These are phyloP conservation scores for Lactarius tabidus DNA, from an alignment of 768 basidiomycete species.

Conservation along the genomic window DNA sequence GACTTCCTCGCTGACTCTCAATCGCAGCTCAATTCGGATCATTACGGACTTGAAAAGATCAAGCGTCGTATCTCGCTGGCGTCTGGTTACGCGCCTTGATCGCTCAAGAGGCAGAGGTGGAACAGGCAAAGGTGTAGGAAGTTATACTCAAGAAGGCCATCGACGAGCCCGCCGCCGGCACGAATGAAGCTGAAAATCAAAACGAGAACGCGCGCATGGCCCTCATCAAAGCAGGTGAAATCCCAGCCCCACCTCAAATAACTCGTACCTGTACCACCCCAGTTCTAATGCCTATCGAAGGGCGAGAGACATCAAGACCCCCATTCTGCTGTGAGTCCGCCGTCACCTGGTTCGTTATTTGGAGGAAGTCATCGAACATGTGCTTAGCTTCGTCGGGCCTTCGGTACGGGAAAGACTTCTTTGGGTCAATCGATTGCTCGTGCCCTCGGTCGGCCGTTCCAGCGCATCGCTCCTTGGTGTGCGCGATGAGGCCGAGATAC, in stretches of 20 bases:
- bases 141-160: constrained; percentile 24
- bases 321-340: constrained; percentile 57
- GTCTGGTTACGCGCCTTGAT: constrained; percentile 47
- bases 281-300: not conserved
- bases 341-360: not conserved
- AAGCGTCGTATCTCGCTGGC: constrained; percentile 92
- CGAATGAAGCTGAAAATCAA: constrained; percentile 20
- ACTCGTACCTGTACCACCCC: constrained; percentile 1
- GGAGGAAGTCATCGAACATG: not conserved
- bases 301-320: constrained; percentile 46
- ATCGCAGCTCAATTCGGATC: constrained; percentile 80
- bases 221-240: constrained; percentile 18
- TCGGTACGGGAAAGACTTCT: constrained; percentile 89
- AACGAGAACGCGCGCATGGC: not conserved
- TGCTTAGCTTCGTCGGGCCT: constrained; percentile 74
- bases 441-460: constrained; percentile 80
- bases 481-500: constrained; percentile 84
- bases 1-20: constrained; percentile 69
- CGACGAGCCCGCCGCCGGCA: constrained; percentile 18
- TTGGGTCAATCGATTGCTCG: constrained; percentile 86
- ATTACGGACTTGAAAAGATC: constrained; percentile 89
- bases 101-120: constrained; percentile 16
- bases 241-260: constrained; percentile 5
- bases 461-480: constrained; percentile 88
- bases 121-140: constrained; percentile 22